Base-by-base conservation (phyloP, 202 grass and related monocot species). In the Zoysia matrella region DNA sequence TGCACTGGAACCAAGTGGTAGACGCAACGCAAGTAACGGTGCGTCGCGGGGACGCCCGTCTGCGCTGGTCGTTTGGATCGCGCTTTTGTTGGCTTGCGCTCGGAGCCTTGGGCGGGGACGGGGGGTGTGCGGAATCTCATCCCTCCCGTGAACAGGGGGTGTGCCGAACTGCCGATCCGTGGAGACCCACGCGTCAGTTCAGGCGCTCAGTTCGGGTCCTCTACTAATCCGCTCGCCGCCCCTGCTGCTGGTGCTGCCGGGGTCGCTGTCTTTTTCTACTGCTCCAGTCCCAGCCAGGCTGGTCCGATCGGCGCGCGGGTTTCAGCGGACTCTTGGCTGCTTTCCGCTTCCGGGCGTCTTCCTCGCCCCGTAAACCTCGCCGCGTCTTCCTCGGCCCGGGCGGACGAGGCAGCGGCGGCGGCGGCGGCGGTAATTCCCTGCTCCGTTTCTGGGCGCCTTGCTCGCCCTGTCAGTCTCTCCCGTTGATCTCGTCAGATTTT, bases 131-230 rank as follows among this genome's bases (percentile, higher is more conserved):
- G 52, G 74, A 84, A 80, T 81, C 77, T 60, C 52, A 3, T 30
- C 0, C 22, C 22, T 30, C 22, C 22, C 22, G 46, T 72, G 66
- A 72, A 50, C 6, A 6, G 14, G 8, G 56, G 55, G 14, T 36
- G 52, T 3, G 82, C 65, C 61, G 46, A 86, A n/a, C n/a, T n/a
- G n/a, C n/a, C 22, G 22, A 30, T 12, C 69, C 52, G 43, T 22
- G 18, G 41, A 60, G 60, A 11, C 82, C 82, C 79, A 86, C 83
- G 83, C 88, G 83, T 90, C 79, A 78, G 69, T 60, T 44, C 15
- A 18, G 62, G 41, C 67, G 2, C 6, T 36, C 65, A 41, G 2
- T 3, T 44, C 72, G 48, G 51, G 40, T 65, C 44, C 64, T 1
- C 51, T 5, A 3, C 55, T 18, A 64, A 58, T 75, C 74, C 43